A percentile compares a stretch with the other conserved stretches of the same genome.
Conservation (phyloP, 2,329 filamentous ascomycete genomes). For the Colletotrichum orchidophilum region DNA sequence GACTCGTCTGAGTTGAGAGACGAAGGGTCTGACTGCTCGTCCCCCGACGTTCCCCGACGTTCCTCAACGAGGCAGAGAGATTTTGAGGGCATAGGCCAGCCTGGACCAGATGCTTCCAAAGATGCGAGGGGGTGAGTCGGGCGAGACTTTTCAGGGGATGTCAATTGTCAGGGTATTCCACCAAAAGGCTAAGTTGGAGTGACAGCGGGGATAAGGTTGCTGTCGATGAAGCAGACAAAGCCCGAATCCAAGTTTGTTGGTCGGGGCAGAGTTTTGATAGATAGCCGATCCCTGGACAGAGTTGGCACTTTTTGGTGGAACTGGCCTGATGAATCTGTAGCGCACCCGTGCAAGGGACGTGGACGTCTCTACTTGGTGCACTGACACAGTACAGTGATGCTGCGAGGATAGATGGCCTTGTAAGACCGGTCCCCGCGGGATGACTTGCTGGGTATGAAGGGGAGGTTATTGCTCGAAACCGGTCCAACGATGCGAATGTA, state of each 20-base stretch:
- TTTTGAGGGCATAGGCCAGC: neutral
- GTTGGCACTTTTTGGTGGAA: neutral
- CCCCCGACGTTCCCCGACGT: too few relatives aligned
- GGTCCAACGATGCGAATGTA: neutral
- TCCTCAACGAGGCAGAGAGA: neutral
- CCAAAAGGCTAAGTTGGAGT: neutral
- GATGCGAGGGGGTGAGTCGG: neutral
- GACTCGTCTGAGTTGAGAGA: conserved; percentile 25
- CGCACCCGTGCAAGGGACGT: neutral
- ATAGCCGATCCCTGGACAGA: conserved; percentile 4
- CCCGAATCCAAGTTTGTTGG: conserved; percentile 11
- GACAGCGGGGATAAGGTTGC: conserved; percentile 26
- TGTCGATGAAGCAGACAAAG: conserved; percentile 8
- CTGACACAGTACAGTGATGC: neutral
- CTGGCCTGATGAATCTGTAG: conserved; percentile 9
- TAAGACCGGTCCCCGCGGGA: neutral
- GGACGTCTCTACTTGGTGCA: neutral
- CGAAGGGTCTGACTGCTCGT: neutral
- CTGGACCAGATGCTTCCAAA: neutral
- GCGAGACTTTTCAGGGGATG: conserved; percentile 6
- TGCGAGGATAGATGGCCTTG: neutral
- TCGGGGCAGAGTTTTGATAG: neutral
- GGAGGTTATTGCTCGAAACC: neutral
- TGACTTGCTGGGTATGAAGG: neutral
- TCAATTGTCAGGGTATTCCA: neutral